Evolutionary conservation across 176 grass and related monocot genomes (phyloP).

Genomic region (Aegilops longissima): DNA sequence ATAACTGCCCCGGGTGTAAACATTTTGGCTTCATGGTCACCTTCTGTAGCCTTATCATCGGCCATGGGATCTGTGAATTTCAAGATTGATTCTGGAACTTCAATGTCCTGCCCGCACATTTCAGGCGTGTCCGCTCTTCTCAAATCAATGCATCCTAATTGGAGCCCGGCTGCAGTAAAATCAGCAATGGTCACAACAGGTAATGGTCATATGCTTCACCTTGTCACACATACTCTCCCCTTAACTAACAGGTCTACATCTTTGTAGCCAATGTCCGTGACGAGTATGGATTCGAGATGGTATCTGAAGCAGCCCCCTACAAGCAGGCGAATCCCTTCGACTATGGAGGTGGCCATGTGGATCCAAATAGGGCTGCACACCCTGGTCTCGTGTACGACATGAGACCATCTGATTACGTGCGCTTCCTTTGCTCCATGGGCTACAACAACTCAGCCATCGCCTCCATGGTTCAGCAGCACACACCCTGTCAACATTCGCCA

Average conservation of each 20-base stretch:
- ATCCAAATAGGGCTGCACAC: slow-evolving; percentile 73
- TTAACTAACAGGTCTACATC: neutral
- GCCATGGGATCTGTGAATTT: slow-evolving; percentile 57
- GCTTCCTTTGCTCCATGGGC: slow-evolving; percentile 88
- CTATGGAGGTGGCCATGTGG: slow-evolving; percentile 82
- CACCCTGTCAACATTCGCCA: slow-evolving; percentile 37
- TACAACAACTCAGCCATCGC: slow-evolving; percentile 77
- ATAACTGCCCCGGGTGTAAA: slow-evolving; percentile 93
- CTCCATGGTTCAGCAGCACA: slow-evolving; percentile 50
- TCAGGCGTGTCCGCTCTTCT: slow-evolving; percentile 75
- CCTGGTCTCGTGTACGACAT: slow-evolving; percentile 87
- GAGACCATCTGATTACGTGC: slow-evolving; percentile 55
- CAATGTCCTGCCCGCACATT: slow-evolving; percentile 92
- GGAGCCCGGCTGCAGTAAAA: slow-evolving; percentile 91
- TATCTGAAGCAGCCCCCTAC: slow-evolving; percentile 74
- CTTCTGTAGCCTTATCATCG: slow-evolving; percentile 56
- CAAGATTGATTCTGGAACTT: slow-evolving; percentile 93
- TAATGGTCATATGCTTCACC: slow-evolving; percentile 9
- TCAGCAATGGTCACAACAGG: slow-evolving; percentile 93
- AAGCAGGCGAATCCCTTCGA: slow-evolving; percentile 81
- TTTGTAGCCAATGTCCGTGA: slow-evolving; percentile 58
- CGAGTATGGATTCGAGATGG: slow-evolving; percentile 61
- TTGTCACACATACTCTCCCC: neutral
- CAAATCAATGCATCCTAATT: slow-evolving; percentile 82
- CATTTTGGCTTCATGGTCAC: slow-evolving; percentile 93